Evolutionary conservation across 2,329 filamentous ascomycete species (phyloP), one percentile per base, ranked within the genome.

Genomic region (Cladosporium sp.): DNA sequence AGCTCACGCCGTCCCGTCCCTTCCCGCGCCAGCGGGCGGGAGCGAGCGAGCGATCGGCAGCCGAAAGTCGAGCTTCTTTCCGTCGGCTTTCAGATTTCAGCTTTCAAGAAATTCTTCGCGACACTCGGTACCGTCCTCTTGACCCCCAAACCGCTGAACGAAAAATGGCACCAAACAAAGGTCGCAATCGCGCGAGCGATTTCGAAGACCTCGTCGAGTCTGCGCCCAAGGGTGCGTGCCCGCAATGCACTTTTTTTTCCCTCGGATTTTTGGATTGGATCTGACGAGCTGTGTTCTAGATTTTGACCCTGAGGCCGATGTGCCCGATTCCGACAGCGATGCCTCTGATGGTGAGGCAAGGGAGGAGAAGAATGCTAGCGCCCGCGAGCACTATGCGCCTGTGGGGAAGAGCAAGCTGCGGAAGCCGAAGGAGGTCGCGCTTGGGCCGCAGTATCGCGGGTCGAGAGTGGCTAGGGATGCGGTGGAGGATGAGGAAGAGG

Each of bases 381-480:
- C 86, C 16, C 86, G 91, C 32, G 92, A 95, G 63, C 92, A 97
- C 68, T 97, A 97, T 66, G 80, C 87, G 41, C 71, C 79, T 49
- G 88, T 95, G 32, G 86, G 84, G 16, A 93, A 91, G 76, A 93
- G 86, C 73, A 92, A 87, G 67, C 74, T 96, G 60, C 83, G 89
- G 58, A 85, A 88, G 65, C 83, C 83, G 54, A 83, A 89, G 33
- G 77, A 79, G 19, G 71, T 85, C 14, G 72, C 81, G 0, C 75
- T 96, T 1, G 92, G 90, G 0, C 84, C 86, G 11, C 81, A 89
- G 65, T 97, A 97, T 70, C 78, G 83, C 57, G 91, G 92, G 9
- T 79, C 86, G 14, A 81, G 81, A 44, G 80, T 96, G 34, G 89
- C 84, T 59, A 81, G 91, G 53, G 75, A 83, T 42, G 82, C 80